Conservation (phyloP, 148 eudicot species). For the Persicaria tinctoria region DNA sequence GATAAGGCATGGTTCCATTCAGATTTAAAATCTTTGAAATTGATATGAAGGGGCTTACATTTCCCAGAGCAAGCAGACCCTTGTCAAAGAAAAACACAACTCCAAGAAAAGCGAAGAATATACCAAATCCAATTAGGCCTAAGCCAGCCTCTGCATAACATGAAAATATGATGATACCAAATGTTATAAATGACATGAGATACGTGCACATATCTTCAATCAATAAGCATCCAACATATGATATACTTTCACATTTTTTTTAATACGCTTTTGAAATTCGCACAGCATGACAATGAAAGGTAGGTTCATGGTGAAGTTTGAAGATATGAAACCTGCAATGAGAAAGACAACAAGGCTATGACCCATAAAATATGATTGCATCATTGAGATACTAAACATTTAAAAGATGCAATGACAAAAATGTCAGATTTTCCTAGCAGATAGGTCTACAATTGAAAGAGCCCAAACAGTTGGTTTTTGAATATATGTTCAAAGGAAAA, state of each 20-base stretch:
- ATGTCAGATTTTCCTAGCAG: background rate
- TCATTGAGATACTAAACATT: background rate
- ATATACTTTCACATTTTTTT: background rate
- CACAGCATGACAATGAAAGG: background rate
- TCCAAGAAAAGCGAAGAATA: slow-evolving; percentile 45
- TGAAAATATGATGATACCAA: background rate
- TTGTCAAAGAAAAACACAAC: slow-evolving; percentile 50
- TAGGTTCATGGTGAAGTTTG: background rate
- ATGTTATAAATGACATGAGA: background rate
- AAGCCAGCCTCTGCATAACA: slow-evolving; percentile 43
- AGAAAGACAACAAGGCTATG: background rate
- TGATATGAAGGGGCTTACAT: slow-evolving; percentile 30
- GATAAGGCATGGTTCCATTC: background rate
- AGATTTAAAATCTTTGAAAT: background rate
- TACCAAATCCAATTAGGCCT: slow-evolving; percentile 50
- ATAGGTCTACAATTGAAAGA: slow-evolving; percentile 1
- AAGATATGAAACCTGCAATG: background rate
- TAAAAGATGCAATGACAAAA: background rate
- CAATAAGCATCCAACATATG: background rate
- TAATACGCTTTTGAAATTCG: background rate
- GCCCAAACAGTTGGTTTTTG: background rate
- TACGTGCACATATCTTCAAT: background rate
- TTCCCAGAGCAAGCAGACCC: slow-evolving; percentile 54
- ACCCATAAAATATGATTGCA: background rate
- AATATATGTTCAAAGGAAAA: background rate